Percentiles rank a stretch among this genome's conserved stretches.
These are phyloP conservation scores for Aspergillus udagawae DNA, from an alignment of 2,329 filamentous ascomycete species.

Conservation along the genomic window DNA sequence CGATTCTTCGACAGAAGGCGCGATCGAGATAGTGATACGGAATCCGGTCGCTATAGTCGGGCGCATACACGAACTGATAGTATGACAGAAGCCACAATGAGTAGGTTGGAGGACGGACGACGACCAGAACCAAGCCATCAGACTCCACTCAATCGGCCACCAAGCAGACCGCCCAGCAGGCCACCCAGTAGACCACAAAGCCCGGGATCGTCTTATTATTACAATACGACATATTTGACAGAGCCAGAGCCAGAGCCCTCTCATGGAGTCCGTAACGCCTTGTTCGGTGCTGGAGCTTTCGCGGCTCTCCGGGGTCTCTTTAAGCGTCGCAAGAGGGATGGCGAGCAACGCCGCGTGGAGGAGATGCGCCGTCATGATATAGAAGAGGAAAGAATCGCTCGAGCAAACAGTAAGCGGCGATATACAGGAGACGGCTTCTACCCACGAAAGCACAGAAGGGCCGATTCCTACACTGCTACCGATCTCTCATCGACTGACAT, in stretches of 20 bases:
- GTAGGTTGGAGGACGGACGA: constrained; percentile 50
- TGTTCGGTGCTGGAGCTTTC: constrained; percentile 66
- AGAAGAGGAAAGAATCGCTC: constrained; percentile 50
- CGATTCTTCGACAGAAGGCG: constrained; percentile 53
- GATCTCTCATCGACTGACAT: constrained; percentile 36
- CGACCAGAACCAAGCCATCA: constrained; percentile 42
- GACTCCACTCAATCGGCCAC: constrained; percentile 30
- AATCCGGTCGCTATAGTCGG: constrained; percentile 50
- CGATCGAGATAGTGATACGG: constrained; percentile 52
- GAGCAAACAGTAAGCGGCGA: constrained; percentile 55
- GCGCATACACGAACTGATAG: constrained; percentile 47
- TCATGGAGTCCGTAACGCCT: constrained; percentile 55
- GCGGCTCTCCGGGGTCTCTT: constrained; percentile 56
- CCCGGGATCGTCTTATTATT: constrained; percentile 34
- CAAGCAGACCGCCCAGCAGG: constrained; percentile 32
- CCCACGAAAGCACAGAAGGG: constrained; percentile 26
- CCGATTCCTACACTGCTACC: constrained; percentile 33
- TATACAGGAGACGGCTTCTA: constrained; percentile 64
- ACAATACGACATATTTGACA: constrained; percentile 39
- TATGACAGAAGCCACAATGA: constrained; percentile 39
- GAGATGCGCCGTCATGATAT: constrained; percentile 48
- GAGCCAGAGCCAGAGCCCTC: constrained; percentile 42
- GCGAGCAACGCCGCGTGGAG: constrained; percentile 58
- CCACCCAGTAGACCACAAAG: constrained; percentile 31
- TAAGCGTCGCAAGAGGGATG: constrained; percentile 53